Evolutionary conservation across 177 flowering plant species (phyloP), one percentile per base, ranked within the genome.

Genomic region (Vitis hybrid): DNA sequence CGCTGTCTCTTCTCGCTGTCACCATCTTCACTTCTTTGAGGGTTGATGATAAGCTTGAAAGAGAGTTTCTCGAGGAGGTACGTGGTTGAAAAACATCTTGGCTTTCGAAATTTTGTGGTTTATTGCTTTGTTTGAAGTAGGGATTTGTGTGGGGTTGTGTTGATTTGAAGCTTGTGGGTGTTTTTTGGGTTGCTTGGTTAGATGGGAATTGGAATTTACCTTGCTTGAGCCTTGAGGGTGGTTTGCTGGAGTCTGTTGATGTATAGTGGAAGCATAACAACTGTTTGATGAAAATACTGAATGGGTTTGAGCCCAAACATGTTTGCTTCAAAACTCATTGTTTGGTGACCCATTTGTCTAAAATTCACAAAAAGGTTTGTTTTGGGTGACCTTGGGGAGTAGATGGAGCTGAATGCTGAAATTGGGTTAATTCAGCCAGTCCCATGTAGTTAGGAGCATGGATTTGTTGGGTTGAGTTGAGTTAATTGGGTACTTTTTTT

Each of bases 61-160:
- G 72, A 55, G 82, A 92, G 26, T 94, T 67, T 77, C 80, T 89
- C 4, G 92, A 92, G 67, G 98, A 94, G 91, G 98, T 94, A 79
- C 15, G 14, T 15, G n/a, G 17, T 13, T 3, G 10, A 2, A 10
- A 1, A 52, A 15, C 13, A 54, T 15, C 17, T 10, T 5, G 10
- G 8, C 60, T 57, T 52, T 51, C 11, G 10, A 10, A 8, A 51
- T 5, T 56, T 48, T 11, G 34, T 30, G 34, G 13, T 30, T 10
- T 10, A 7, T 14, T 17, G 52, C 10, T 62, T 40, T 34, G 65
- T 6, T 15, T 17, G 60, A 14, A 18, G 18, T 57, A 19, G n/a
- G 60, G 30, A 10, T 57, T 17, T 57, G 12, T 57, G 60, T 57
- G 60, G 30, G 10, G n/a, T 17, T 57, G 12, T 57, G 60, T 19